Percentiles rank a stretch among this genome's conserved stretches.
phyloP scores from a whole-genome alignment of 108 stramenopile genomes.

The Cylindrotheca fusiformis region DNA sequence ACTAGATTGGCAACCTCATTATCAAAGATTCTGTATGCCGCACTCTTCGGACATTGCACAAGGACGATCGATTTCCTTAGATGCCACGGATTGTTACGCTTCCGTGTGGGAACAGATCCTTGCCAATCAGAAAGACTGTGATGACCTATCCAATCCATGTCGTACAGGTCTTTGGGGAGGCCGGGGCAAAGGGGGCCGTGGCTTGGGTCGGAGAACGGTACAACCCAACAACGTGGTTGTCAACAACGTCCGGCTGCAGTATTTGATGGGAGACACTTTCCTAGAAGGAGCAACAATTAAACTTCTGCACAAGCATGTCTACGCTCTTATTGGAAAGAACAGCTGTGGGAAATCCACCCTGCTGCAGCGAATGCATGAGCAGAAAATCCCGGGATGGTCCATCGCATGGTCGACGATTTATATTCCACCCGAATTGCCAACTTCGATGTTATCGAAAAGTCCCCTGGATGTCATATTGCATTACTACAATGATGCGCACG shows the following conservation, averaged over 20 bases:
- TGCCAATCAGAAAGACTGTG: slow-evolving; percentile 7
- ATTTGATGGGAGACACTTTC: slow-evolving; percentile 33
- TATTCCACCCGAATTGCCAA: slow-evolving; percentile 63
- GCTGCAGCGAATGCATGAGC: slow-evolving; percentile 56
- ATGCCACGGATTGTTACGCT: slow-evolving; percentile 65
- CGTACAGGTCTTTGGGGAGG: slow-evolving; percentile 55
- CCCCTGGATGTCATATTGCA: slow-evolving; percentile 43
- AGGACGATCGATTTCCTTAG: slow-evolving; percentile 53
- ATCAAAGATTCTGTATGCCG: too few species aligned
- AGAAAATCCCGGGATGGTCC: slow-evolving; percentile 79
- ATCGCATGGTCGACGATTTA: slow-evolving; percentile 56
- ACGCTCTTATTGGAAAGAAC: slow-evolving; percentile 68
- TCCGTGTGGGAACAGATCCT: slow-evolving; percentile 68
- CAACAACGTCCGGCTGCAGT: slow-evolving; percentile 63
- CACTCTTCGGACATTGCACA: slow-evolving; percentile 11
- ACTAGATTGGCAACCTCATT: too few species aligned
- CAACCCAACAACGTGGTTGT: slow-evolving; percentile 69
- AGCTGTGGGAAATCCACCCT: slow-evolving; percentile 71
- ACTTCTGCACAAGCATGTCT: slow-evolving; percentile 57
- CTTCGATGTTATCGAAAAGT: slow-evolving; percentile 7
- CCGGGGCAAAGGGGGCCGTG: slow-evolving; percentile 74
- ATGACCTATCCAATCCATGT: neutral
- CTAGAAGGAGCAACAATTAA: slow-evolving; percentile 69
- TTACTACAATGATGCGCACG: slow-evolving; percentile 25
- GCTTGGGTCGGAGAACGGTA: slow-evolving; percentile 53